Conservation (phyloP, 352 stramenopile genomes). For the Globisporangium sylvaticum region DNA sequence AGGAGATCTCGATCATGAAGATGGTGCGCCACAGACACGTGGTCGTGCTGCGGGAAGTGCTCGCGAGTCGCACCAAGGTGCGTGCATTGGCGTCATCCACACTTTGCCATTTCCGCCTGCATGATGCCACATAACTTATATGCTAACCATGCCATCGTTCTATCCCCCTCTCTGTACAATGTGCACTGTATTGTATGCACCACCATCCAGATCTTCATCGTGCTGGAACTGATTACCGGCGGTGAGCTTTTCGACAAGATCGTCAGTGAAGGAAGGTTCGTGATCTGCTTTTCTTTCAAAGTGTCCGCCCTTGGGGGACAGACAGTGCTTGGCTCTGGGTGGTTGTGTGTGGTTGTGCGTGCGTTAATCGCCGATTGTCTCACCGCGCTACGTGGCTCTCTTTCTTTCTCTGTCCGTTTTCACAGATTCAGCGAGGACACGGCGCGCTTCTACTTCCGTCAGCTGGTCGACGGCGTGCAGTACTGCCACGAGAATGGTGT, state of each 20-base stretch:
- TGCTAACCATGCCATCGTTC: not conserved
- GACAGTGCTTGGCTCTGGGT: not conserved
- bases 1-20: constrained; percentile 99
- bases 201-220: constrained; percentile 92
- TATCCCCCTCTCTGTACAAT: not conserved
- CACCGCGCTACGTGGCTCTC: constrained; percentile 14
- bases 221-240: constrained; percentile 89
- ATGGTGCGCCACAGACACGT: constrained; percentile 90
- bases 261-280: constrained; percentile 86
- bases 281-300: constrained; percentile 1
- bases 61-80: constrained; percentile 95
- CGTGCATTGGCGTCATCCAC: too few species aligned
- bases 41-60: constrained; percentile 86
- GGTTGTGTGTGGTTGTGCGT: not conserved
- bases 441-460: constrained; percentile 97
- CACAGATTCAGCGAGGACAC: constrained; percentile 93
- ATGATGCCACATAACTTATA: not conserved
- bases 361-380: constrained; percentile 2
- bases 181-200: not conserved
- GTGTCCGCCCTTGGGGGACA: not conserved
- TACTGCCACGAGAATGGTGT: constrained; percentile 98
- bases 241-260: constrained; percentile 96
- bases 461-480: constrained; percentile 95
- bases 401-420: not conserved
- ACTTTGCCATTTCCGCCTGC: not conserved